Evolutionary conservation across 768 basidiomycete species (phyloP).

Genomic region (Tulasnella sp.): DNA sequence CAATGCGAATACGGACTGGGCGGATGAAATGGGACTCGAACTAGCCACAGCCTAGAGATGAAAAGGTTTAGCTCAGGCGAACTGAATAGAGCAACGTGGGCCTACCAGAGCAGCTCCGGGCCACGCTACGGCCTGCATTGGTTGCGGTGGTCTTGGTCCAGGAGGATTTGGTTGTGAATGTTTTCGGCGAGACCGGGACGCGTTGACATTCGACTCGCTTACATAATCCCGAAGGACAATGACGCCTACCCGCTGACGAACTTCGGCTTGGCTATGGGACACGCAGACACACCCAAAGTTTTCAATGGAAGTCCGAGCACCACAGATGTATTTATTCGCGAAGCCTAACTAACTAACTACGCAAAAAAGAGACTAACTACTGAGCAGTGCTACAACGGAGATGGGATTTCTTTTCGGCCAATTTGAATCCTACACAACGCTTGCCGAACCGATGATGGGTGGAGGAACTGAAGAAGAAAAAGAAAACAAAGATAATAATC

Average conservation of each 20-base stretch:
- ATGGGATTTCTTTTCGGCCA: neutral
- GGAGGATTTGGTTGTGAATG: neutral
- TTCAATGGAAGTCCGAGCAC: neutral
- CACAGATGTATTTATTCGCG: constrained; percentile 17
- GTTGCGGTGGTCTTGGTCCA: constrained; percentile 7
- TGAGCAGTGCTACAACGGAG: constrained; percentile 3
- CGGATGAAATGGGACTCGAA: constrained; percentile 6
- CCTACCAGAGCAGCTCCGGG: constrained; percentile 5
- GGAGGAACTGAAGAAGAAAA: neutral
- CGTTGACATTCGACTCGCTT: neutral
- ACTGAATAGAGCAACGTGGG: neutral
- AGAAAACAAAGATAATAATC: constrained; percentile 15
- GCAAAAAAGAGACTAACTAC: constrained; percentile 19
- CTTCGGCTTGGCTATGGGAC: neutral
- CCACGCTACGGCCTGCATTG: constrained; percentile 21
- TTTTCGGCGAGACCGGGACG: constrained; percentile 6
- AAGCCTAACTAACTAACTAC: constrained; percentile 20
- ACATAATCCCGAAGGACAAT: neutral
- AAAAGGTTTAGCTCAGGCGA: neutral
- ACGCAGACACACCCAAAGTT: neutral
- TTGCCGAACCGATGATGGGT: constrained; percentile 10
- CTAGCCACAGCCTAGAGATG: neutral
- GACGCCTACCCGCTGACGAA: too few species aligned
- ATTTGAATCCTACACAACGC: constrained; percentile 5
- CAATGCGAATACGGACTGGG: neutral